A percentile compares a stretch with the other conserved stretches of the same genome.
phyloP scores from a whole-genome alignment of 208 protist species.

The Leishmania turanica region DNA sequence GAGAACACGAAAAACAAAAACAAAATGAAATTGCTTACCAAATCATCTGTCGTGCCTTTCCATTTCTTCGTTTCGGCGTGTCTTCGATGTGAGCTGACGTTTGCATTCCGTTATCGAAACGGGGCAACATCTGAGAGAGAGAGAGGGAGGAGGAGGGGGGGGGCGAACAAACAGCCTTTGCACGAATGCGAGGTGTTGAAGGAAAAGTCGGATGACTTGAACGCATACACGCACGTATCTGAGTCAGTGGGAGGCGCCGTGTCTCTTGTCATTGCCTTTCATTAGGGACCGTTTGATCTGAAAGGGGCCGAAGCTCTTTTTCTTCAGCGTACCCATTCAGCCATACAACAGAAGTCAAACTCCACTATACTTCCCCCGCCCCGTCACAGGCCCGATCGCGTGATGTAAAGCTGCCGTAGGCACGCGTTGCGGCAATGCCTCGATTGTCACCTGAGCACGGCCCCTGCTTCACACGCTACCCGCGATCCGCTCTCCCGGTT shows the following conservation, averaged over 20 bases:
- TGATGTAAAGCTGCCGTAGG: not conserved
- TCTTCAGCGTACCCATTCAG: not conserved
- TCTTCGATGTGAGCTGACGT: not conserved
- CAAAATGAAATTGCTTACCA: not conserved
- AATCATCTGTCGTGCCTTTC: not conserved
- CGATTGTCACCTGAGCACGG: not conserved
- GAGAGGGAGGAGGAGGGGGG: no score
- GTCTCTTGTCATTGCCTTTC: not conserved
- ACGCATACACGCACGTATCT: not conserved
- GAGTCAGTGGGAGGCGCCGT: not conserved
- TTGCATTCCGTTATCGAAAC: not conserved
- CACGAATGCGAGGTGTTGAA: not conserved
- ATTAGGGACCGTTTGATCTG: not conserved
- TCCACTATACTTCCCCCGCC: not conserved
- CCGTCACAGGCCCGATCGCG: not conserved
- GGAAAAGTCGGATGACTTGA: not conserved
- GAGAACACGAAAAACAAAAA: not conserved
- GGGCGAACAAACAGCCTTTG: no score
- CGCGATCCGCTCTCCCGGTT: not conserved
- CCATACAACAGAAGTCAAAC: not conserved
- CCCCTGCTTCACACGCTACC: not conserved
- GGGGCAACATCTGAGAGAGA: not conserved
- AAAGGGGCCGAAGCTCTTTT: not conserved
- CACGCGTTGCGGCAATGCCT: not conserved
- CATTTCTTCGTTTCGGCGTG: not conserved